phyloP scores from a whole-genome alignment of 2,329 filamentous ascomycete species.

The Penicillium sp. region DNA sequence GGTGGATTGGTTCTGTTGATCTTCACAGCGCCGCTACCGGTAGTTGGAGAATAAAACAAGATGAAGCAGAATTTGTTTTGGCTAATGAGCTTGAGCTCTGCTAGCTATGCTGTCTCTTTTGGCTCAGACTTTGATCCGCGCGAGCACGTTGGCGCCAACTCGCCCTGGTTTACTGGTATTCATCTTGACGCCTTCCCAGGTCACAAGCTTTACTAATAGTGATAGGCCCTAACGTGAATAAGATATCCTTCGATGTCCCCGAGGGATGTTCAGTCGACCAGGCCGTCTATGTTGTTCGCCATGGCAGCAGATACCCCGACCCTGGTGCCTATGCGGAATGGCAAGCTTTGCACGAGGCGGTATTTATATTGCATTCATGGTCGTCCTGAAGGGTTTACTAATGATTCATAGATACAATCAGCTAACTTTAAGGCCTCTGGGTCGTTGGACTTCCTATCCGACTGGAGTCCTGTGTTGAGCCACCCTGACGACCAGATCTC shows the following conservation, averaged over 20 bases:
- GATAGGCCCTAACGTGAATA: slow-evolving; percentile 20
- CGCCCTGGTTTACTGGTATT: slow-evolving; percentile 58
- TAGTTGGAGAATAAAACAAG: neutral
- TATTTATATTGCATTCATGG: neutral
- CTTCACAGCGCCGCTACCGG: neutral
- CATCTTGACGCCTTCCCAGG: neutral
- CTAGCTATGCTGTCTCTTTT: slow-evolving; percentile 6
- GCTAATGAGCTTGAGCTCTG: slow-evolving; percentile 17
- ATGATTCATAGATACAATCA: slow-evolving; percentile 53
- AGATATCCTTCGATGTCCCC: slow-evolving; percentile 14
- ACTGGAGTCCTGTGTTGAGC: slow-evolving; percentile 63
- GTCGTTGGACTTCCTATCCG: slow-evolving; percentile 60
- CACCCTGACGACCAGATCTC: slow-evolving; percentile 62
- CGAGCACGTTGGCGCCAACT: slow-evolving; percentile 58
- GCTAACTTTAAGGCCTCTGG: slow-evolving; percentile 60
- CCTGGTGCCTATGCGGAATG: slow-evolving; percentile 19
- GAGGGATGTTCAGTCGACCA: slow-evolving; percentile 20
- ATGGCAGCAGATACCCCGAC: slow-evolving; percentile 22
- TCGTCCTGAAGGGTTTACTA: neutral
- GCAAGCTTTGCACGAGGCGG: slow-evolving; percentile 39
- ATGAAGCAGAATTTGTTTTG: slow-evolving; percentile 19
- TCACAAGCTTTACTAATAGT: neutral
- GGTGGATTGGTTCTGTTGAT: neutral
- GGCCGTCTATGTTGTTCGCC: slow-evolving; percentile 20
- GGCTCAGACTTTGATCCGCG: slow-evolving; percentile 42